These are phyloP conservation scores for Aaosphaeria pasadenensis DNA, from an alignment of 2,329 filamentous ascomycete species.

Conservation along the genomic window DNA sequence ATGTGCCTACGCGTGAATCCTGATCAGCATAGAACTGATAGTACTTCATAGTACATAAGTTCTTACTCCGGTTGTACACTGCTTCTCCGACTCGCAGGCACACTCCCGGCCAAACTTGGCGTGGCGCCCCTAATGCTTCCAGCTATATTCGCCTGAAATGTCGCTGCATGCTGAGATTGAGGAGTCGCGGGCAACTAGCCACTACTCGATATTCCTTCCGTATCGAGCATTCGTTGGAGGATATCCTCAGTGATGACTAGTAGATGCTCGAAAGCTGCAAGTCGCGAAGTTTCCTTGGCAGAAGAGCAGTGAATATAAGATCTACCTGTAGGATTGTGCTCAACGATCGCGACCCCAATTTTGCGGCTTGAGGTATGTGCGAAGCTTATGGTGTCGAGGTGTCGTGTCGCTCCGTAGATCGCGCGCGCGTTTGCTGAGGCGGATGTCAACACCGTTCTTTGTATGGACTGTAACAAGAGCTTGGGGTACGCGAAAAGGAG, in stretches of 20 bases:
- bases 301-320: conserved; percentile 34
- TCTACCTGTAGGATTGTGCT: conserved; percentile 33
- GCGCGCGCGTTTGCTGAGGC: conserved; percentile 29
- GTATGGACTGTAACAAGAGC: neutral
- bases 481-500: neutral
- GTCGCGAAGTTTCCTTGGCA: conserved; percentile 27
- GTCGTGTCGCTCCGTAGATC: conserved; percentile 34
- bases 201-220: conserved; percentile 30
- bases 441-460: neutral
- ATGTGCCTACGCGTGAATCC: neutral
- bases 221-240: conserved; percentile 27
- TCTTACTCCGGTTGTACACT: conserved; percentile 17
- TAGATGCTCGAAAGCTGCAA: conserved; percentile 30
- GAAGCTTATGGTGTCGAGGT: conserved; percentile 36
- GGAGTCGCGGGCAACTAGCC: conserved; percentile 35
- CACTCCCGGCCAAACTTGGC: conserved; percentile 10
- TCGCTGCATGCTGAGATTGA: conserved; percentile 28
- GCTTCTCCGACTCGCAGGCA: conserved; percentile 17
- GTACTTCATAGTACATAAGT: conserved; percentile 16
- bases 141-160: conserved; percentile 15
- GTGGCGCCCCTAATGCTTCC: conserved; percentile 6
- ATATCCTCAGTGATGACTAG: conserved; percentile 36
- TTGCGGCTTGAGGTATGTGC: conserved; percentile 29
- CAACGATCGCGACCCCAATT: conserved; percentile 35
- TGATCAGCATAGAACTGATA: neutral